These are phyloP conservation scores for Neonectria neomacrospora DNA, from an alignment of 2,329 filamentous ascomycete genomes.

Conservation along the genomic window DNA sequence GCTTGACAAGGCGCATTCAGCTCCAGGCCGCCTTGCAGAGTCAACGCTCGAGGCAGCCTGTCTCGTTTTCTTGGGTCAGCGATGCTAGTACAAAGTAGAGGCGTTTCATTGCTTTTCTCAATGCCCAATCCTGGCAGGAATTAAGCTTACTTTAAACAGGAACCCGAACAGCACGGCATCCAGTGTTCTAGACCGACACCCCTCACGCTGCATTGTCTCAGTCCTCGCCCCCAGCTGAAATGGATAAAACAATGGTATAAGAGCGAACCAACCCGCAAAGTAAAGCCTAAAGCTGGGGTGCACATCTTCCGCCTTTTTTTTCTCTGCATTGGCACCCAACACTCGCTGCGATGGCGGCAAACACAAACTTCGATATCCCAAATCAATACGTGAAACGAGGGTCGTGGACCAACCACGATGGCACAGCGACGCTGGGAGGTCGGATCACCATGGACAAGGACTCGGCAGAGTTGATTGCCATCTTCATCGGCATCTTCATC, in stretches of 20 bases:
- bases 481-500: constrained; percentile 19
- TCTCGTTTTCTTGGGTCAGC: too few species aligned
- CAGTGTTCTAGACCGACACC: not conserved
- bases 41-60: too few species aligned
- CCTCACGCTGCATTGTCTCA: not conserved
- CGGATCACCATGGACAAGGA: constrained; percentile 14
- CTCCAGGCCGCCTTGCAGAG: not conserved
- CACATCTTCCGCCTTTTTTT: not conserved
- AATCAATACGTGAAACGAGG: not conserved
- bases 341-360: not conserved
- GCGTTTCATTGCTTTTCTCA: not conserved
- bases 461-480: constrained; percentile 8
- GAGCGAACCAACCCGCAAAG: not conserved
- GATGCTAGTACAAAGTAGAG: too few species aligned
- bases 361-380: not conserved
- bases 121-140: not conserved
- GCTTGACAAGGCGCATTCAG: not conserved
- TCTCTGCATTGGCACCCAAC: not conserved
- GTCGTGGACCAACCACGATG: constrained; percentile 14
- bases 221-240: not conserved
- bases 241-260: not conserved
- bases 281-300: not conserved
- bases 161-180: too few species aligned
- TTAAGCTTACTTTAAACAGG: not conserved
- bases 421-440: not conserved